Conservation (phyloP, 164 flowering plant species). For the Vitis riparia region DNA sequence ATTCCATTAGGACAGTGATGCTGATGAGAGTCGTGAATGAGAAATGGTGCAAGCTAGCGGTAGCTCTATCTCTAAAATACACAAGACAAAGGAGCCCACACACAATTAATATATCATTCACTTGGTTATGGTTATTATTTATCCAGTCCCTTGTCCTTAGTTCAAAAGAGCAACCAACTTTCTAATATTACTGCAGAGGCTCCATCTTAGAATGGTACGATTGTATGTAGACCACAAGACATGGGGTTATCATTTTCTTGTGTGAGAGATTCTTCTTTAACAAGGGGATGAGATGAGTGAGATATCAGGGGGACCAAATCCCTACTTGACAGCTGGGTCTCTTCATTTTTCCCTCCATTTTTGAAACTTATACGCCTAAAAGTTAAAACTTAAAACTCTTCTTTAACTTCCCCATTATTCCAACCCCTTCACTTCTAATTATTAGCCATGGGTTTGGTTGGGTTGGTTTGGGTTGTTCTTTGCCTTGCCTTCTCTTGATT, state of each 20-base stretch:
- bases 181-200: constrained; percentile 3
- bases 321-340: too few relatives aligned
- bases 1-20: constrained; percentile 5
- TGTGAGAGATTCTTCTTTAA: neutral
- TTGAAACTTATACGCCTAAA: too few relatives aligned
- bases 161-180: constrained; percentile 1
- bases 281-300: neutral
- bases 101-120: neutral
- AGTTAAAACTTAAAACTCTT: too few relatives aligned
- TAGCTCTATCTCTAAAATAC: neutral
- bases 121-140: neutral
- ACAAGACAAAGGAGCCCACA: too few relatives aligned
- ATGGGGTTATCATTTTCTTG: neutral
- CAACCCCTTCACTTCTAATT: too few relatives aligned
- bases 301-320: neutral
- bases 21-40: too few relatives aligned
- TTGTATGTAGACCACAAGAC: constrained; percentile 29
- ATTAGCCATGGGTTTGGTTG: too few relatives aligned
- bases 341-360: too few relatives aligned
- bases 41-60: too few relatives aligned
- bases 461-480: too few relatives aligned
- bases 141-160: neutral
- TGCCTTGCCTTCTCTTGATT: too few relatives aligned
- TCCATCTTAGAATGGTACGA: constrained; percentile 22
- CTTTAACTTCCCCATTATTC: too few relatives aligned